These are phyloP conservation scores for Ogataea trehaloabstinens DNA, from an alignment of 805 yeast species.

Conservation along the genomic window DNA sequence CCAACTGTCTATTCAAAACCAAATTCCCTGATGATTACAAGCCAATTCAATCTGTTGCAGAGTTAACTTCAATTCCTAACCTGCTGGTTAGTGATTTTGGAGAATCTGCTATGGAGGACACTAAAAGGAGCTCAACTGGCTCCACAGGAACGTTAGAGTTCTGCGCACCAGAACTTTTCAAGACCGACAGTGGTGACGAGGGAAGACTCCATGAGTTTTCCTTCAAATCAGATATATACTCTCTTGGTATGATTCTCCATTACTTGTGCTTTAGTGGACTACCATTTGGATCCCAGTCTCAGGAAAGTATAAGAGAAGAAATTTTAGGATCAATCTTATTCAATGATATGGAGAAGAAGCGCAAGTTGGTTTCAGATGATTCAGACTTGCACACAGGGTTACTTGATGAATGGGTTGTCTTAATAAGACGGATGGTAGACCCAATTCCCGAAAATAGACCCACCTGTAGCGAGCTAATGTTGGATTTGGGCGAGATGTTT, in stretches of 20 bases:
- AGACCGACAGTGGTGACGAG: slow-evolving; percentile 21
- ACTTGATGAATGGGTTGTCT: slow-evolving; percentile 35
- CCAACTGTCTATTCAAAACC: slow-evolving; percentile 68
- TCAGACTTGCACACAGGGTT: slow-evolving; percentile 1
- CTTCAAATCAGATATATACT: slow-evolving; percentile 73
- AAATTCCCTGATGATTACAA: slow-evolving; percentile 24
- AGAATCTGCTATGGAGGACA: slow-evolving; percentile 77
- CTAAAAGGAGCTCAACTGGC: slow-evolving; percentile 65
- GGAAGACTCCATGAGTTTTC: slow-evolving; percentile 56
- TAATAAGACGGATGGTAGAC: slow-evolving; percentile 22
- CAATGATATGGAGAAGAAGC: slow-evolving; percentile 17
- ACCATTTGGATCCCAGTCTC: slow-evolving; percentile 48
- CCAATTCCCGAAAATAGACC: slow-evolving; percentile 41
- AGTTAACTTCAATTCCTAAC: slow-evolving; percentile 48
- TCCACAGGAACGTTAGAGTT: slow-evolving; percentile 86
- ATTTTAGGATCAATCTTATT: slow-evolving; percentile 23
- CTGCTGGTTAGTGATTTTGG: slow-evolving; percentile 87
- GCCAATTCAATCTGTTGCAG: slow-evolving; percentile 24
- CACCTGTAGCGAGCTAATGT: slow-evolving; percentile 39
- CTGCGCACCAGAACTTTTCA: slow-evolving; percentile 80
- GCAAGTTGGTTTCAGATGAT: slow-evolving; percentile 5
- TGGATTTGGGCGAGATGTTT: slow-evolving; percentile 19
- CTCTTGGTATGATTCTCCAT: slow-evolving; percentile 80
- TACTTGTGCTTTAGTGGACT: slow-evolving; percentile 68
- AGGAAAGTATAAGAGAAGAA: slow-evolving; percentile 23